A percentile compares a stretch with the other conserved stretches of the same genome.
These are phyloP conservation scores for Blastocystis sp. DNA, from an alignment of 352 stramenopile genomes.

Conservation along the genomic window DNA sequence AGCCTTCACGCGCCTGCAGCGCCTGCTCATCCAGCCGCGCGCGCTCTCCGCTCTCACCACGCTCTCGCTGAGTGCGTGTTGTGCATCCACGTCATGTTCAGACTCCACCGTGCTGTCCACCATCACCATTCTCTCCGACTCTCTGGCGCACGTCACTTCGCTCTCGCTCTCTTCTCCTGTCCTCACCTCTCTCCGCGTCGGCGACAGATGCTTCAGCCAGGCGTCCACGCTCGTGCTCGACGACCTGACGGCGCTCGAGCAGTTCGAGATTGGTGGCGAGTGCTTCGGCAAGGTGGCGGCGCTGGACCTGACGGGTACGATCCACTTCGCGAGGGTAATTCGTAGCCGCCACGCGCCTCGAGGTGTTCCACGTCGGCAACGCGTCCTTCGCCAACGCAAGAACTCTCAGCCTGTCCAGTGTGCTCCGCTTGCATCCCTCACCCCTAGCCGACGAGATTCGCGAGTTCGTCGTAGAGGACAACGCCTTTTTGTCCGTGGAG, in stretches of 20 bases:
- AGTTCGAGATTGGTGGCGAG: background rate
- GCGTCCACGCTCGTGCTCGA: background rate
- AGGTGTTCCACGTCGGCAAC: background rate
- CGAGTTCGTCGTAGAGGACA: background rate
- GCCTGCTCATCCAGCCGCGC: background rate
- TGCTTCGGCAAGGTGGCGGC: background rate
- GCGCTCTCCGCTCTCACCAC: background rate
- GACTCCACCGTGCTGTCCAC: background rate
- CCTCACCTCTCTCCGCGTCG: background rate
- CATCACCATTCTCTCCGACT: background rate
- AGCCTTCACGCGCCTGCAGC: background rate
- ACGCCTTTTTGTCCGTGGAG: background rate
- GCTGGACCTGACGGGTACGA: background rate
- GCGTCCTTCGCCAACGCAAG: background rate
- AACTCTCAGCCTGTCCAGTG: background rate
- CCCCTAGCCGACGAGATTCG: background rate
- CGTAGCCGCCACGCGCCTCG: background rate
- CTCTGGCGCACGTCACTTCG: background rate
- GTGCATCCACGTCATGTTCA: background rate
- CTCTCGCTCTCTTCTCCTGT: too few relatives aligned
- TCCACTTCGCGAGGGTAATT: background rate
- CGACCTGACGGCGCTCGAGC: background rate
- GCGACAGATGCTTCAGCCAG: background rate
- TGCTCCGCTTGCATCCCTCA: background rate
- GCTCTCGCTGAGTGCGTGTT: background rate